phyloP scores from a whole-genome alignment of 2,329 filamentous ascomycete species.

The Coniochaeta prunicola region DNA sequence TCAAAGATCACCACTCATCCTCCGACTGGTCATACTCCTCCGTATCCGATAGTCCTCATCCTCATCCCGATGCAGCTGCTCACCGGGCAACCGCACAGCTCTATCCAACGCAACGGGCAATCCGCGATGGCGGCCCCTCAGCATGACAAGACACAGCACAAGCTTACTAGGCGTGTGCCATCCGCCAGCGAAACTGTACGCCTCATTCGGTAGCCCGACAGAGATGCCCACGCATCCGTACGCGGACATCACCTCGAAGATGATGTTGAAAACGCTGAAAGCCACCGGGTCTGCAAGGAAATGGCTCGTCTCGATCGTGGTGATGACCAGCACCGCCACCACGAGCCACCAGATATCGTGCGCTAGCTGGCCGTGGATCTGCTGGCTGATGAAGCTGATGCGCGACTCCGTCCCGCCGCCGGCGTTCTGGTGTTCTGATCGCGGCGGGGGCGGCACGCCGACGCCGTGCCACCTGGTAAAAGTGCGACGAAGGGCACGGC shows the following conservation, averaged over 20 bases:
- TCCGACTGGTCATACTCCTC: constrained; percentile 24
- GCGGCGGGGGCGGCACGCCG: constrained; percentile 21
- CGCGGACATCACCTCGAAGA: constrained; percentile 47
- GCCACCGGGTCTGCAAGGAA: constrained; percentile 43
- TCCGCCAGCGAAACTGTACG: constrained; percentile 48
- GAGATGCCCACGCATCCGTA: constrained; percentile 55
- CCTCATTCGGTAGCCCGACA: constrained; percentile 41
- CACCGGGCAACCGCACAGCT: constrained; percentile 34
- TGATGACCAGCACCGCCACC: constrained; percentile 51
- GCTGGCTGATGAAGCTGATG: constrained; percentile 43
- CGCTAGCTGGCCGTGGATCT: constrained; percentile 52
- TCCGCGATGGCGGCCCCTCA: constrained; percentile 46
- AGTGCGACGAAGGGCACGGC: constrained; percentile 26
- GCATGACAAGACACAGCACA: constrained; percentile 48
- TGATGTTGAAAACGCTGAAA: constrained; percentile 51
- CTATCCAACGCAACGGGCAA: constrained; percentile 48
- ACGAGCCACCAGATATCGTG: constrained; percentile 61
- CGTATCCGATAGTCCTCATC: constrained; percentile 33
- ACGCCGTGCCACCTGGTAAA: constrained; percentile 36
- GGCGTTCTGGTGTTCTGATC: neutral
- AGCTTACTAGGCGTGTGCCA: constrained; percentile 49
- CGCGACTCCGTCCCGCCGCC: constrained; percentile 26
- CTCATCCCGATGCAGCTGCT: constrained; percentile 28
- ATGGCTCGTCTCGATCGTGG: constrained; percentile 48
- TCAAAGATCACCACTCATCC: constrained; percentile 14